phyloP scores from a whole-genome alignment of 164 flowering plant genomes.

The Sextonia rubra region DNA sequence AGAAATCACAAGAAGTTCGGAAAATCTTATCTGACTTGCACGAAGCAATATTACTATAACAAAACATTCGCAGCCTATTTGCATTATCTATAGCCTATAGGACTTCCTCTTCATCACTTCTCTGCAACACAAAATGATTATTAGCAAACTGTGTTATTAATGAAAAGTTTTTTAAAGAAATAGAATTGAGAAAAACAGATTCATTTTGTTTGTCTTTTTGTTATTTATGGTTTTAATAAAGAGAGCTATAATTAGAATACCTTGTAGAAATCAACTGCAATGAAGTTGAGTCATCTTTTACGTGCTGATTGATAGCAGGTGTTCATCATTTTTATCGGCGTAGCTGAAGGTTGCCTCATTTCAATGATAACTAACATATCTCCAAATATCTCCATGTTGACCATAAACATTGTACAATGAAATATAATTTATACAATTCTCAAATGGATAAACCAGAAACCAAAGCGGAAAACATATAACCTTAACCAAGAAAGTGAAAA shows the following conservation, averaged over 20 bases:
- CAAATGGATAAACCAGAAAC: too few relatives aligned
- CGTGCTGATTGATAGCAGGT: conserved; percentile 69
- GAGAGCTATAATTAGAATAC: conserved; percentile 32
- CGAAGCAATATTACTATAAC: conserved; percentile 57
- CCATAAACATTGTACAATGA: too few relatives aligned
- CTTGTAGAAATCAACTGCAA: too few relatives aligned
- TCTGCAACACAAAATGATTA: conserved; percentile 38
- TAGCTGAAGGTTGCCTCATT: too few relatives aligned
- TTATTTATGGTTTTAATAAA: conserved; percentile 1
- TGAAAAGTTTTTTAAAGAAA: not conserved
- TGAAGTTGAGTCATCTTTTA: conserved; percentile 82
- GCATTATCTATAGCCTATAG: conserved; percentile 63
- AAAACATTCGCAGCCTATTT: conserved; percentile 74
- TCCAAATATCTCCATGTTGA: too few relatives aligned
- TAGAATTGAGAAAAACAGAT: too few relatives aligned
- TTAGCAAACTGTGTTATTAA: not conserved
- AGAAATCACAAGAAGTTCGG: not conserved
- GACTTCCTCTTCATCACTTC: conserved; percentile 89
- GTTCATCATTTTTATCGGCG: conserved; percentile 50
- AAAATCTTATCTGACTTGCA: conserved; percentile 49
- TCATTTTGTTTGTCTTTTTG: too few relatives aligned
- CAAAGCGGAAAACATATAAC: too few relatives aligned
- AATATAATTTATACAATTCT: too few relatives aligned
- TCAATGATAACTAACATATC: too few relatives aligned
- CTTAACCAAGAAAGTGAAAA: too few relatives aligned